Evolutionary conservation across 148 eudicot species (phyloP), one percentile per base, ranked within the genome.

Genomic region (Vaccinium corymbosum): DNA sequence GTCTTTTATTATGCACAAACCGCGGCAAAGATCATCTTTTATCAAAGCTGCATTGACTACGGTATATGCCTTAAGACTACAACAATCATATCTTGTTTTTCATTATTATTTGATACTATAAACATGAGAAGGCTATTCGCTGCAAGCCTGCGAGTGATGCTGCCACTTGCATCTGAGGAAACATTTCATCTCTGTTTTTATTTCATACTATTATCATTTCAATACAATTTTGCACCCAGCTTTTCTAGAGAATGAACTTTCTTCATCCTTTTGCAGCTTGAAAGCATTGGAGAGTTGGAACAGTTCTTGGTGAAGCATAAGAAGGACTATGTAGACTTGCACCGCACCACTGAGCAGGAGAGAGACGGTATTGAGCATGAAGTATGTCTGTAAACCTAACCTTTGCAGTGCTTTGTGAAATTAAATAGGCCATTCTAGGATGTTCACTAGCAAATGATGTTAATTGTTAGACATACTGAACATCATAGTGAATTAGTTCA

Each of bases 361-460:
- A 89, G 99, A 82, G 99, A 97, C 87, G 87, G 95, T 90, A 95
- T 97, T 84, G 99, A 97, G 90, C 97, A 95, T 85, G 98, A 97
- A 90, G 99, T 97, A 93, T 85, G 96, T 82, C 62, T 55, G 52
- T 15, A n/a, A 56, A 49, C n/a, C 62, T 62, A 66, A 13, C 70
- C 15, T 38, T 46, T 38, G 56, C 53, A 74, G 25, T 48, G 53
- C 83, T 48, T 29, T 66, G 59, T 48, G 57, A 16, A 14, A 66
- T 49, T 66, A 25, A 27, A 81, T 20, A 66, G 71, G 76, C 76
- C 32, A 66, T 81, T 57, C 55, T 9, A 20, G 50, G 7, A 11
- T 49, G 19, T 66, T 64, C 19, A 17, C 51, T 25, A 5, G 52
- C 27, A 9, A 22, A 81, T 16, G 61, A 50, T 68, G 22, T 64